These are phyloP conservation scores for Tricholomella constricta DNA, from an alignment of 768 basidiomycete species.

Conservation along the genomic window DNA sequence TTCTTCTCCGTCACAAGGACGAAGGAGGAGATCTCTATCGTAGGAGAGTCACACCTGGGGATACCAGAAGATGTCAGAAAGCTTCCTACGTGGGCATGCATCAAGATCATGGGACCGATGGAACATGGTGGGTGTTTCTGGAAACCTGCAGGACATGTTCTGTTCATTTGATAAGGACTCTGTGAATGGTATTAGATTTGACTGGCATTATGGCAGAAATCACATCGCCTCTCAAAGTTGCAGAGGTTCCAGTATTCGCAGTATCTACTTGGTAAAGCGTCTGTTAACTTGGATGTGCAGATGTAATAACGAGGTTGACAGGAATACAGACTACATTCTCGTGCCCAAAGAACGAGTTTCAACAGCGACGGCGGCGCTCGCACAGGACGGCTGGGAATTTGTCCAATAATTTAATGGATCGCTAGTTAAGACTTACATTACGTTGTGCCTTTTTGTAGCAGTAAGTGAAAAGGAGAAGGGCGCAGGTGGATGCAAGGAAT, in stretches of 20 bases:
- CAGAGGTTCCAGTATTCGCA: slow-evolving; percentile 57
- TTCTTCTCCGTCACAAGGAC: slow-evolving; percentile 63
- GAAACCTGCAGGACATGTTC: not conserved
- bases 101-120: slow-evolving; percentile 68
- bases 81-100: slow-evolving; percentile 53
- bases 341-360: slow-evolving; percentile 47
- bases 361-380: slow-evolving; percentile 44
- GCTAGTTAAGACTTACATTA: not conserved
- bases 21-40: slow-evolving; percentile 60
- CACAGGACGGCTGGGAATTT: slow-evolving; percentile 56
- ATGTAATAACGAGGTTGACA: slow-evolving; percentile 21
- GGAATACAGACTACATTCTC: slow-evolving; percentile 70
- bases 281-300: not conserved
- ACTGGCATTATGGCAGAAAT: slow-evolving; percentile 60
- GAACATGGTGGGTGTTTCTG: slow-evolving; percentile 51
- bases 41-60: slow-evolving; percentile 42
- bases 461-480: not conserved
- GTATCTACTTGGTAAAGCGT: slow-evolving; percentile 59
- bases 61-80: slow-evolving; percentile 38
- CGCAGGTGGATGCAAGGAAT: not conserved
- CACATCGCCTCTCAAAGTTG: slow-evolving; percentile 52
- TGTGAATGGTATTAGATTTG: slow-evolving; percentile 43
- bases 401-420: slow-evolving; percentile 21
- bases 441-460: not conserved
- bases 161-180: too few relatives aligned